These are phyloP conservation scores for Skeletonema marinoi DNA, from an alignment of 108 stramenopile genomes.

Conservation along the genomic window DNA sequence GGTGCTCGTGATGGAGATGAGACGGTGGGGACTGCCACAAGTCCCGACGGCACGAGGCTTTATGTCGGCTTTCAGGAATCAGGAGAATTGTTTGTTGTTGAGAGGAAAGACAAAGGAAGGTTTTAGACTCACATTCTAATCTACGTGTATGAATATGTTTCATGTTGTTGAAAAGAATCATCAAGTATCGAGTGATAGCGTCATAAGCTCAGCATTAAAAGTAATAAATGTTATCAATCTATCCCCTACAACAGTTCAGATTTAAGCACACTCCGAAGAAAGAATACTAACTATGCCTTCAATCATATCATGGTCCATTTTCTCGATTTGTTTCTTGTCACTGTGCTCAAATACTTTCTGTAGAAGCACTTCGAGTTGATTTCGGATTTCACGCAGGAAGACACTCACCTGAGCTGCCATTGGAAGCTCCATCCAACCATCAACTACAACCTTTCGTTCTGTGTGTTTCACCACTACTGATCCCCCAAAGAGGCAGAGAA, in stretches of 20 bases:
- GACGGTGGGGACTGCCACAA: slow-evolving; percentile 60
- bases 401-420: slow-evolving; percentile 78
- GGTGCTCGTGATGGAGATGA: slow-evolving; percentile 32
- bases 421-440: slow-evolving; percentile 69
- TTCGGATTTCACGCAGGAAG: slow-evolving; percentile 52
- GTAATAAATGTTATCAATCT: no score
- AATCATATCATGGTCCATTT: slow-evolving; percentile 9
- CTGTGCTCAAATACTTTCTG: slow-evolving; percentile 24
- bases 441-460: slow-evolving; percentile 64
- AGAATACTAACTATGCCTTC: slow-evolving; percentile 13
- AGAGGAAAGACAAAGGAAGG: slow-evolving; percentile 54
- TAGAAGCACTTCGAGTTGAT: slow-evolving; percentile 15
- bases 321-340: slow-evolving; percentile 7
- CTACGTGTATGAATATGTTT: neutral
- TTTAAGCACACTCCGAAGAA: neutral
- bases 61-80: slow-evolving; percentile 59
- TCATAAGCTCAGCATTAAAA: neutral
- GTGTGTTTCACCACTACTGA: slow-evolving; percentile 55
- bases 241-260: no score
- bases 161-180: no score
- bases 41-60: slow-evolving; percentile 55
- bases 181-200: neutral
- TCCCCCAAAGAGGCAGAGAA: slow-evolving; percentile 70
- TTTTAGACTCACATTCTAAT: slow-evolving; percentile 9
- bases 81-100: slow-evolving; percentile 50